Conservation (phyloP, 257 asterid species). For the Przewalskia tangutica region DNA sequence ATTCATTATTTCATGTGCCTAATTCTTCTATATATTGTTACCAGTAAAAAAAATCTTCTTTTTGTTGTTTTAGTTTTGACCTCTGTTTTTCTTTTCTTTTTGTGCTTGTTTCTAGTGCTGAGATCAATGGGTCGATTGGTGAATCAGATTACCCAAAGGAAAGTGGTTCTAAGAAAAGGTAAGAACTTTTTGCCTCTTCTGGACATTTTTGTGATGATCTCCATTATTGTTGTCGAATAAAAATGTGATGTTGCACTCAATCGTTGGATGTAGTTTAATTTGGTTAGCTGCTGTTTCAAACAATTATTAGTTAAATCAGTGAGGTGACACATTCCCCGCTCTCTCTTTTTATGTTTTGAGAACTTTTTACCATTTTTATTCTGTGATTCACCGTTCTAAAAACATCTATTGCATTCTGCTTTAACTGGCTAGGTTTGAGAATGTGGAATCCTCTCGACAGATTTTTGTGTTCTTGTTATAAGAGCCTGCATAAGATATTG, state of each 20-base stretch:
- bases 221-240: background rate
- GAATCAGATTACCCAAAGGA: slow-evolving; percentile 53
- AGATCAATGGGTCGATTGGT: slow-evolving; percentile 55
- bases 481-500: background rate
- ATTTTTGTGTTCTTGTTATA: background rate
- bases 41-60: background rate
- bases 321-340: background rate
- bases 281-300: background rate
- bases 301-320: background rate
- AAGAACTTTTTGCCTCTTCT: background rate
- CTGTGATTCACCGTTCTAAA: background rate
- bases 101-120: slow-evolving; percentile 34
- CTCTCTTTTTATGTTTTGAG: background rate
- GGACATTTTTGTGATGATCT: background rate
- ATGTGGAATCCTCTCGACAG: background rate
- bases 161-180: slow-evolving; percentile 67
- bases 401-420: background rate
- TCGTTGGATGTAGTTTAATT: background rate
- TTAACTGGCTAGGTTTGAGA: background rate
- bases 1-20: background rate
- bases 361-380: background rate
- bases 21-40: background rate
- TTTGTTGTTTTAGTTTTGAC: background rate
- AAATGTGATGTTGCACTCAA: background rate
- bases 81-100: background rate